Evolutionary conservation across 1,139 yeast genomes (phyloP).

Genomic region (Suhomyces choctaworum): DNA sequence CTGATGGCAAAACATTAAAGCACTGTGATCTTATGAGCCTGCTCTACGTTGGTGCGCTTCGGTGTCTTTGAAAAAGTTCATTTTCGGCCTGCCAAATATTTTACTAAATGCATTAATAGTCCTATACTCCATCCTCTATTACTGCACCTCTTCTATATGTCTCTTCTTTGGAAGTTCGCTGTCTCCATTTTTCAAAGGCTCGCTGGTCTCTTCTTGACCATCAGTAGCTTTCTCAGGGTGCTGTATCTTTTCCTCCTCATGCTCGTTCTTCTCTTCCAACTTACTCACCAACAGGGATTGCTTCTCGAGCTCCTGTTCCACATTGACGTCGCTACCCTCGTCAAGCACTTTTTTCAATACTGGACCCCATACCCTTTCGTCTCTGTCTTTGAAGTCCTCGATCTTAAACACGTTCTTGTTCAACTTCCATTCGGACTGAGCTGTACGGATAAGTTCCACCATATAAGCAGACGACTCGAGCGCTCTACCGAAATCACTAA

Average conservation of each 20-base stretch:
- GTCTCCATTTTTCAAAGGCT: background rate
- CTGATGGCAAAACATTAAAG: no score
- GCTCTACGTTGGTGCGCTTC: no score
- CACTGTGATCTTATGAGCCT: no score
- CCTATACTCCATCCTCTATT: no score
- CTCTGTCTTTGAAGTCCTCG: constrained; percentile 60
- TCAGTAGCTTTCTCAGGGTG: constrained; percentile 5
- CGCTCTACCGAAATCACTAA: constrained; percentile 86
- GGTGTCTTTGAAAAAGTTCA: no score
- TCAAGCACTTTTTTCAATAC: constrained; percentile 55
- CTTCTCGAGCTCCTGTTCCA: constrained; percentile 25
- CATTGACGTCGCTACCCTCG: constrained; percentile 31
- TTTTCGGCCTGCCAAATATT: no score
- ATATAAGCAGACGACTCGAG: constrained; percentile 82
- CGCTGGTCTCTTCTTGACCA: constrained; percentile 7
- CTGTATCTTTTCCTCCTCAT: constrained; percentile 7
- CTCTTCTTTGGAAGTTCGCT: constrained; percentile 22
- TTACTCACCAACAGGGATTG: constrained; percentile 8
- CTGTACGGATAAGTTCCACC: constrained; percentile 74
- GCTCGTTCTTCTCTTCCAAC: constrained; percentile 15
- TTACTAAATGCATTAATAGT: no score
- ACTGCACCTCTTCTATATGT: constrained; percentile 29
- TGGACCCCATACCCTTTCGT: constrained; percentile 66
- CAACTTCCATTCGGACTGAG: constrained; percentile 83
- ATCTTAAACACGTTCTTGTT: constrained; percentile 68